Evolutionary conservation across 768 basidiomycete species (phyloP), one percentile per base, ranked within the genome.

Genomic region (Tricholoma saponaceum): DNA sequence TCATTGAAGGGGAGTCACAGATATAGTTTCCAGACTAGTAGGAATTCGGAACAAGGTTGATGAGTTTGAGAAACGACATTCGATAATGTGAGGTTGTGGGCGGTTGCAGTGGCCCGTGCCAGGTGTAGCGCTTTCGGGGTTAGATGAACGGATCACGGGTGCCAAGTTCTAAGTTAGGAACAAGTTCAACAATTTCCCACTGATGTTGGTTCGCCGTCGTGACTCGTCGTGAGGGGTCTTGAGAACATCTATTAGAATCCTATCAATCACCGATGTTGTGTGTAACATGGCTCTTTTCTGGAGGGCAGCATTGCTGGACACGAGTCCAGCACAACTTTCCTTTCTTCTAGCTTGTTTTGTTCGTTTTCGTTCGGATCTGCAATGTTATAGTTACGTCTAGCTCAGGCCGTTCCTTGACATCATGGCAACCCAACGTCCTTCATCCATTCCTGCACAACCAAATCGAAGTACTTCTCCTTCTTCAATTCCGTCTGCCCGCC

Each of bases 401-500:
- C 20, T 22, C 20, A n/a, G n/a, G n/a, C n/a, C n/a, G n/a, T 3
- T 8, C 32, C 18, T 46, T 53, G 35, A n/a, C 26, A 26, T 30
- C 25, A 69, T 69, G 68, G 64, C 65, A 47, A 33, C 46, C 33
- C 60, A 47, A 14, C 58, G 59, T 13, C 57, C 61, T 18, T 54
- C 59, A 26, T 64, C 67, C 32, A 55, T 60, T 16, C 64, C 66
- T 28, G 58, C 58, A 46, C 66, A 65, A 47, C 63, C 67, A 12
- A 71, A 69, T 53, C 68, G 63, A 52, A 54, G 69, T 54, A 60
- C 64, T 44, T 67, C 72, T 52, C 63, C 68, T 43, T 64, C 70
- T 47, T 55, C 64, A 25, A 58, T 67, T 13, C 62, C 67, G 14
- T 66, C 69, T 39, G 58, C 67, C 22, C 69, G 70, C 32, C 53